phyloP scores from a whole-genome alignment of 2,329 filamentous ascomycete species.

The Chaetomium strumarium region DNA sequence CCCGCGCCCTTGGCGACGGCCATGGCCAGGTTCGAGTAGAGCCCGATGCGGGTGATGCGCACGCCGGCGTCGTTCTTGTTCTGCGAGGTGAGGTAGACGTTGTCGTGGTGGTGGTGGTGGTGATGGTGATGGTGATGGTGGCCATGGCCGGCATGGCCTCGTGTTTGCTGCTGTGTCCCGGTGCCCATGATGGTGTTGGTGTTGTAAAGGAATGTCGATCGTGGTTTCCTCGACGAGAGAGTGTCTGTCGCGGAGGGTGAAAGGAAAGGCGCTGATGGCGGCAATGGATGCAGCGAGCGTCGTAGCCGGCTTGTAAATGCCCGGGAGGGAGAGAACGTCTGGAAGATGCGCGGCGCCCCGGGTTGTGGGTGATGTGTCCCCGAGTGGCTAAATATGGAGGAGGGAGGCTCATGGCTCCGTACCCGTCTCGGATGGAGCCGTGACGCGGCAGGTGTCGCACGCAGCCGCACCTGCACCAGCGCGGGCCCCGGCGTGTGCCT shows the following conservation, averaged over 20 bases:
- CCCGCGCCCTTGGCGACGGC: constrained; percentile 87
- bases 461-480: constrained; percentile 15
- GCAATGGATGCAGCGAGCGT: constrained; percentile 19
- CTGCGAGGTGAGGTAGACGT: constrained; percentile 69
- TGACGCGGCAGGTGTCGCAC: constrained; percentile 18
- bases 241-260: neutral
- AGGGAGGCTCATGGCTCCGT: constrained; percentile 20
- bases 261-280: neutral
- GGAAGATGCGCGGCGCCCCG: constrained; percentile 25
- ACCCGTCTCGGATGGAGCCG: constrained; percentile 20
- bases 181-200: constrained; percentile 24
- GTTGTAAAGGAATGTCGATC: constrained; percentile 27
- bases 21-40: constrained; percentile 89
- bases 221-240: neutral
- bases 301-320: constrained; percentile 20
- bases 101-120: constrained; percentile 79
- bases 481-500: constrained; percentile 13
- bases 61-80: constrained; percentile 92
- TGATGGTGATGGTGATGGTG: constrained; percentile 49
- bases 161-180: constrained; percentile 44
- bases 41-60: constrained; percentile 82
- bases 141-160: constrained; percentile 48
- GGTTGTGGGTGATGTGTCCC: constrained; percentile 32
- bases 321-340: constrained; percentile 25
- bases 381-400: constrained; percentile 22